These are phyloP conservation scores for Phaseolus coccineus DNA, from an alignment of 331 rosid species.

Conservation along the genomic window DNA sequence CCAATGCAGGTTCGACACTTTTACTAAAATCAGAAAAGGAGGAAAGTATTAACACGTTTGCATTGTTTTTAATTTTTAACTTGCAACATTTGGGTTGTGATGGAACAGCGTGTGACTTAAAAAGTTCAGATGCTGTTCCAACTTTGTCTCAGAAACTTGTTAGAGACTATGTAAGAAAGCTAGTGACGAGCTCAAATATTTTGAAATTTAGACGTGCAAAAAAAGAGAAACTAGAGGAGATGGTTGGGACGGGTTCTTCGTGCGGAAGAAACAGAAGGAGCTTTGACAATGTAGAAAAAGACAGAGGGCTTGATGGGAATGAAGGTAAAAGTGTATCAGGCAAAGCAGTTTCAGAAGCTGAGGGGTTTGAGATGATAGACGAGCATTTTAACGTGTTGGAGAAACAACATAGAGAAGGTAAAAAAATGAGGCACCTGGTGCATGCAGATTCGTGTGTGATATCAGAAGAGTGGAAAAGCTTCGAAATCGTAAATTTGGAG, in stretches of 20 bases:
- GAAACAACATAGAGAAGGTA: conserved; percentile 41
- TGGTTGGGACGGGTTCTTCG: conserved; percentile 15
- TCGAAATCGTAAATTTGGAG: conserved; percentile 36
- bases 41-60: not conserved
- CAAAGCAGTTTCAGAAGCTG: conserved; percentile 38
- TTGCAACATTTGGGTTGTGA: conserved; percentile 10
- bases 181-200: conserved; percentile 39
- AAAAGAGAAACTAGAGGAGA: conserved; percentile 30
- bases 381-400: conserved; percentile 41
- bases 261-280: conserved; percentile 33
- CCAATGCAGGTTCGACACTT: conserved; percentile 43
- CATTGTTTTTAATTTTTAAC: conserved; percentile 9
- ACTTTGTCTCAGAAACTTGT: conserved; percentile 35
- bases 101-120: conserved; percentile 38
- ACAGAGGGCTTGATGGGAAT: conserved; percentile 14
- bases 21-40: not conserved
- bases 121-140: conserved; percentile 19
- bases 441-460: conserved; percentile 33
- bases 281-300: conserved; percentile 14
- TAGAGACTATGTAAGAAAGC: conserved; percentile 48
- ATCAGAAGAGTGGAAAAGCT: conserved; percentile 50
- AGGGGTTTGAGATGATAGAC: conserved; percentile 23
- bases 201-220: conserved; percentile 31
- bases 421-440: conserved; percentile 31
- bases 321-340: conserved; percentile 30